A percentile compares a stretch with the other conserved stretches of the same genome.
phyloP scores from a whole-genome alignment of 352 stramenopile species.

The Phytophthora citricola region DNA sequence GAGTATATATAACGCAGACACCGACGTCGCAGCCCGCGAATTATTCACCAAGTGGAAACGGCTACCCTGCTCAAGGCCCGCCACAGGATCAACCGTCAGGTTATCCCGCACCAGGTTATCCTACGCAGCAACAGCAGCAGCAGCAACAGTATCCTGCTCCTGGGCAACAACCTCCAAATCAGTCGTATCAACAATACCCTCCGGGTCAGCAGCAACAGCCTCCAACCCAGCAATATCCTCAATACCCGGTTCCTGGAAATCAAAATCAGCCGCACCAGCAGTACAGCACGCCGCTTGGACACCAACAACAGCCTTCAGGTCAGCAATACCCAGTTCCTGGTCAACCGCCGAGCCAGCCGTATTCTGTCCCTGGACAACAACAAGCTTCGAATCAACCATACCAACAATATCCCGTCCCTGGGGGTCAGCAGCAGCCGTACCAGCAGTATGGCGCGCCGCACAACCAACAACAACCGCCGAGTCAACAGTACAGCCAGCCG shows the following conservation, averaged over 20 bases:
- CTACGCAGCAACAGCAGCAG: constrained; percentile 31
- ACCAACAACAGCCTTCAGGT: constrained; percentile 7
- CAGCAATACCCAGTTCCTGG: constrained; percentile 14
- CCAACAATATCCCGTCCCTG: constrained; percentile 1
- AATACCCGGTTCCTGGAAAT: constrained; percentile 27
- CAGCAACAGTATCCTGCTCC: constrained; percentile 10
- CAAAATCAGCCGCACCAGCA: constrained; percentile 10
- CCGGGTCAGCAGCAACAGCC: not conserved
- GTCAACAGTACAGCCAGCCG: not conserved
- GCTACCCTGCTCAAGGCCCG: constrained; percentile 36
- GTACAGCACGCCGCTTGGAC: not conserved
- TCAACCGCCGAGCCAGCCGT: constrained; percentile 4
- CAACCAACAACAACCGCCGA: not conserved
- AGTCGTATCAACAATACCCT: constrained; percentile 10
- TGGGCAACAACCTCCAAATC: constrained; percentile 2
- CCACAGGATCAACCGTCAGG: constrained; percentile 31
- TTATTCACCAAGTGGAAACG: constrained; percentile 24
- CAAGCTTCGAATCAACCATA: constrained; percentile 1
- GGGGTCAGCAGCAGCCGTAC: not conserved
- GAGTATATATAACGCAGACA: constrained; percentile 23
- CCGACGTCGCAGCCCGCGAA: constrained; percentile 15
- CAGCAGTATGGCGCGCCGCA: not conserved
- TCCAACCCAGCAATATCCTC: constrained; percentile 20
- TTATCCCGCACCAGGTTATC: constrained; percentile 42
- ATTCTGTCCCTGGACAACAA: constrained; percentile 14